Evolutionary conservation across 306 rosid species (phyloP), one percentile per base, ranked within the genome.

Genomic region (Rosa chinensis): DNA sequence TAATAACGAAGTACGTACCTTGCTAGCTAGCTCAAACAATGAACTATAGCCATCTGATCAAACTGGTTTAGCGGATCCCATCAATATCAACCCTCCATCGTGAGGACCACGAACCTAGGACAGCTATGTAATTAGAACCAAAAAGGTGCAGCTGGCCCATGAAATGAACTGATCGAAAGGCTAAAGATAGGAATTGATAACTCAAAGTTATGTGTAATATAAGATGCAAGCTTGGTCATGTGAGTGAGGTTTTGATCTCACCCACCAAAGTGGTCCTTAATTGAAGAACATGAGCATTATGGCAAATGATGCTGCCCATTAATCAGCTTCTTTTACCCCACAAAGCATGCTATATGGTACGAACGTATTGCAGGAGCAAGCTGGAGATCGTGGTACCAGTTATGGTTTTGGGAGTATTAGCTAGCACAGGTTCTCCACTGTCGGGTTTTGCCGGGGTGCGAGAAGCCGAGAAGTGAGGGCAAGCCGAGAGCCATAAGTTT

Each of bases 241-340:
- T 16, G 61, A 18, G 77, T 79, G 84, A 82, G 85, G 64, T 82
- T 84, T 20, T 20, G 25, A 20, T 53, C 21, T 20, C 50, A 80
- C 76, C 76, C 45, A 77, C 80, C 72, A 82, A 68, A 80, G 80
- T 78, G 91, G 91, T 68, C 91, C 90, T 77, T 32, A 39, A 39
- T 66, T 8, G 10, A 28, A 13, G 6, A 48, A 16, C 78, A 86
- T 69, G 37, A 64, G 42, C 77, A 88, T 85, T 79, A 86, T 77
- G 74, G 47, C 80, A 80, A 81, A 83, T 89, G 81, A 83, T 89
- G 89, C 86, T 81, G 78, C 84, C 84, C 86, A 74, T 81, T 84
- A 78, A 84, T 79, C 47, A 59, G 76, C 79, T 59, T 66, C 45
- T 43, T 69, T 43, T n/a, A 0, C 37, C 73, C 37, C 37, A 69